Conservation (phyloP, 2,329 filamentous ascomycete species). For the Fusarium pseudograminearum region DNA sequence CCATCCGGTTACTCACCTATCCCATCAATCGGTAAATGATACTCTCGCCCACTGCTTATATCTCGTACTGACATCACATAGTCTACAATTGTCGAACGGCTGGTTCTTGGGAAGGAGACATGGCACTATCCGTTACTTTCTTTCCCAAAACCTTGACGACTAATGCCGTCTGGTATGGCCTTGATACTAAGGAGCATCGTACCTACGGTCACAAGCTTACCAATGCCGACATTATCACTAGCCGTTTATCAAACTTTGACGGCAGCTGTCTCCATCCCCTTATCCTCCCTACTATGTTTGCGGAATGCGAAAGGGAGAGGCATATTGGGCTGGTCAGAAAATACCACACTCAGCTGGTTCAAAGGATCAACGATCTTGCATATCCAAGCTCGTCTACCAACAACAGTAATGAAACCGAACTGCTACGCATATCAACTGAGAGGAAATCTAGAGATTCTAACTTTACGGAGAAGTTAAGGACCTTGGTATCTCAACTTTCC, state of each 20-base stretch:
- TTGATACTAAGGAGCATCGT: not conserved
- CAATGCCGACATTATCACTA: not conserved
- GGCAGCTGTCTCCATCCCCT: not conserved
- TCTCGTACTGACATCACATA: not conserved
- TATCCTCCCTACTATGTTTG: not conserved
- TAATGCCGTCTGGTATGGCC: not conserved
- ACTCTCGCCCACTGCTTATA: accelerated
- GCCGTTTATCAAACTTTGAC: not conserved
- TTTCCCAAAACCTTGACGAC: not conserved
- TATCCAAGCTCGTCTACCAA: accelerated
- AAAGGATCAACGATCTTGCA: not conserved
- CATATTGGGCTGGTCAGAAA: not conserved
- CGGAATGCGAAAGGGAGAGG: slow-evolving; percentile 2
- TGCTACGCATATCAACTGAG: not conserved
- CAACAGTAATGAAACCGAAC: not conserved
- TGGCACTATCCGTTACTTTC: slow-evolving; percentile 2
- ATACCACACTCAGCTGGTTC: not conserved
- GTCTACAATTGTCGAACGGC: slow-evolving; percentile 16
- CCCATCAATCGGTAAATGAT: not conserved
- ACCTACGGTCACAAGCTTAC: not conserved
- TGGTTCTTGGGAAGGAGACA: not conserved
- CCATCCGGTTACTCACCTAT: accelerated
- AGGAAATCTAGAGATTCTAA: accelerated
- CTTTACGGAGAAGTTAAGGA: not conserved
- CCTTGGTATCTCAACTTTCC: not conserved